Evolutionary conservation across 179 eudicot genomes (phyloP).

Genomic region (Sideroxylon spinosum): DNA sequence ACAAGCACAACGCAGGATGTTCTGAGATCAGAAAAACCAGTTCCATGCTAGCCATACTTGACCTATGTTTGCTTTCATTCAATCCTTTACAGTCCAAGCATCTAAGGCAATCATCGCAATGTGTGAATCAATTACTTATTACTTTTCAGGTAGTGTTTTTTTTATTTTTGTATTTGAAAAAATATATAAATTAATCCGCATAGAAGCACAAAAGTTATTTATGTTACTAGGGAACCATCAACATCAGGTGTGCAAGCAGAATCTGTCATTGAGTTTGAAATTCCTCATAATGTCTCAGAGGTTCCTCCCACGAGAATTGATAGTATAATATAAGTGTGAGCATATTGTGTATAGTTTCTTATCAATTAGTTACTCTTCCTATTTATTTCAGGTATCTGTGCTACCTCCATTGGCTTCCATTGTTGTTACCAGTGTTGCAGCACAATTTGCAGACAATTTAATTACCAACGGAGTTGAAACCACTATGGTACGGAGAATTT

Average conservation of each 20-base stretch:
- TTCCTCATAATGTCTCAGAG: background rate
- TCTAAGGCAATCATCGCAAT: background rate
- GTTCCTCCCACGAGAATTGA: background rate
- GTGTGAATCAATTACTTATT: background rate
- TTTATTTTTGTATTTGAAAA: background rate
- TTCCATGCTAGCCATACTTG: background rate
- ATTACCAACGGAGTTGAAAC: constrained; percentile 80
- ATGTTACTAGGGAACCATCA: background rate
- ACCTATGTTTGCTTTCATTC: background rate
- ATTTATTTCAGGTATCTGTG: constrained; percentile 68
- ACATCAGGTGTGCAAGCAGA: background rate
- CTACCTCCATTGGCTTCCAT: constrained; percentile 94
- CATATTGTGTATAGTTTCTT: background rate
- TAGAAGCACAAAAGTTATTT: background rate
- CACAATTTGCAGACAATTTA: constrained; percentile 77
- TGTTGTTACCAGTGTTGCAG: constrained; percentile 70
- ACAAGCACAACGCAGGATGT: background rate
- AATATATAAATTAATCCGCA: background rate
- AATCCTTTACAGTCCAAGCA: background rate
- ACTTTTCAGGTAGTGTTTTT: background rate
- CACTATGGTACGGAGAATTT: constrained; percentile 50
- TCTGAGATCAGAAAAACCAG: background rate
- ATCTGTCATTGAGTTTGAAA: background rate
- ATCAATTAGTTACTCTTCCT: background rate
- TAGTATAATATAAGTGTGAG: background rate